Conservation (phyloP, 2,329 filamentous ascomycete species). For the Malbranchea zuffiana region DNA sequence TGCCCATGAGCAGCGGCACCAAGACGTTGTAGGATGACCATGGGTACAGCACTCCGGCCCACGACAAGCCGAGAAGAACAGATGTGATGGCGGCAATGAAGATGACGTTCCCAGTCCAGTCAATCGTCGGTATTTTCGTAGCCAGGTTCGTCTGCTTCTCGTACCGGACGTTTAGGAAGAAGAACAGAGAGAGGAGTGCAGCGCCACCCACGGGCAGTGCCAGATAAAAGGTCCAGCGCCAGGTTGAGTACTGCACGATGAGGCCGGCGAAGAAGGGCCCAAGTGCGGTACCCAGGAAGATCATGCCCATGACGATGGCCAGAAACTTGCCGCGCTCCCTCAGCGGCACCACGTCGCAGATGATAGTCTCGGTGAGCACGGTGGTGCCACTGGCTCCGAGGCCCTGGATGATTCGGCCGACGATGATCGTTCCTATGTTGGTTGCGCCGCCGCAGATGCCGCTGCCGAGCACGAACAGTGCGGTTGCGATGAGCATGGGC, state of each 20-base stretch:
- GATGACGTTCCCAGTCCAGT: conserved; percentile 8
- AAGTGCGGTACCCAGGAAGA: conserved; percentile 32
- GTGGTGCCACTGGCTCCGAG: conserved; percentile 38
- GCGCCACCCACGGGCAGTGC: conserved; percentile 21
- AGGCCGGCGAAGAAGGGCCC: conserved; percentile 36
- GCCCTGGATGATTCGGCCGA: conserved; percentile 47
- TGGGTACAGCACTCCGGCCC: conserved; percentile 3
- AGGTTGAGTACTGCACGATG: conserved; percentile 17
- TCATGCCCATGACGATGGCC: conserved; percentile 17
- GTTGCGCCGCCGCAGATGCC: conserved; percentile 42
- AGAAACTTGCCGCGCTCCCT: conserved; percentile 23
- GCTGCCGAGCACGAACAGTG: conserved; percentile 43
- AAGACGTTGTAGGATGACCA: conserved; percentile 9
- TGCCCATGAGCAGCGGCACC: conserved; percentile 8
- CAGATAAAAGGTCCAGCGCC: conserved; percentile 26
- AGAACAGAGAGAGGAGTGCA: conserved; percentile 19
- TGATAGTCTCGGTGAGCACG: conserved; percentile 34
- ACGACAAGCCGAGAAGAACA: conserved; percentile 7
- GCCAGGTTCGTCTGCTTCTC: conserved; percentile 2
- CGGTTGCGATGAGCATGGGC: conserved; percentile 32
- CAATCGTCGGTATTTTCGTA: conserved; percentile 5
- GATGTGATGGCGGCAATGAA: conserved; percentile 5
- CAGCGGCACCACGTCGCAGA: conserved; percentile 38
- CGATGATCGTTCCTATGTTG: conserved; percentile 40
- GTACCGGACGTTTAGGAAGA: conserved; percentile 18